A percentile compares a stretch with the other conserved stretches of the same genome.
phyloP scores from a whole-genome alignment of 1,284 basidiomycete species.

The Cronartium quercuum region DNA sequence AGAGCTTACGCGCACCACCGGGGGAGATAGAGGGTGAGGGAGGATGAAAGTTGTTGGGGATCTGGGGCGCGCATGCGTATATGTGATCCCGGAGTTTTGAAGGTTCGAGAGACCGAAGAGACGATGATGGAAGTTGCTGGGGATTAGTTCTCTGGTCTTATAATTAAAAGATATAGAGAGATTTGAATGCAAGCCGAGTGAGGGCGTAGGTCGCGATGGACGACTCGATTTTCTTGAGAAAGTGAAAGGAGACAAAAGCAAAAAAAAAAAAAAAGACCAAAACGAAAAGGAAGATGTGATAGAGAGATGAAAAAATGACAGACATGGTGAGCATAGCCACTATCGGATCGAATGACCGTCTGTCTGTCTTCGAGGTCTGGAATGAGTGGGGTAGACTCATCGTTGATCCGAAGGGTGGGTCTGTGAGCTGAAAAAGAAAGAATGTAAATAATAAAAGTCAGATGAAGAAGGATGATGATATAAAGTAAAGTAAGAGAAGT shows the following conservation, averaged over 20 bases:
- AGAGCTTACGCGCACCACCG: neutral
- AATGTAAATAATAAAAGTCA: no score
- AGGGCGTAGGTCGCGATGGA: neutral
- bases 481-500: no score
- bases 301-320: neutral
- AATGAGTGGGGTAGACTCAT: constrained; percentile 6
- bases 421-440: constrained; percentile 2
- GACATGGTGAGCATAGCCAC: constrained; percentile 18
- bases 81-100: no score
- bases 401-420: neutral
- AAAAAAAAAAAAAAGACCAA: neutral
- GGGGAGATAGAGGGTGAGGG: constrained; percentile 35
- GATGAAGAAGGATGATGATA: no score
- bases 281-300: neutral
- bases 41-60: constrained; percentile 34
- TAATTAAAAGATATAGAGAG: neutral
- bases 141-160: neutral
- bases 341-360: neutral
- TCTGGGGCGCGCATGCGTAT: no score
- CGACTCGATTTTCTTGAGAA: neutral
- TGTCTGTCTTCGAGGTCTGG: constrained; percentile 4
- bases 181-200: neutral
- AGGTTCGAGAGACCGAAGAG: neutral
- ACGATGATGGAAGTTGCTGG: neutral
- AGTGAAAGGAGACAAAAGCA: neutral